Percentiles rank a stretch among this genome's conserved stretches.
Evolutionary conservation across 805 yeast genomes (phyloP).

Genomic region (Yamadazyma sp.): DNA sequence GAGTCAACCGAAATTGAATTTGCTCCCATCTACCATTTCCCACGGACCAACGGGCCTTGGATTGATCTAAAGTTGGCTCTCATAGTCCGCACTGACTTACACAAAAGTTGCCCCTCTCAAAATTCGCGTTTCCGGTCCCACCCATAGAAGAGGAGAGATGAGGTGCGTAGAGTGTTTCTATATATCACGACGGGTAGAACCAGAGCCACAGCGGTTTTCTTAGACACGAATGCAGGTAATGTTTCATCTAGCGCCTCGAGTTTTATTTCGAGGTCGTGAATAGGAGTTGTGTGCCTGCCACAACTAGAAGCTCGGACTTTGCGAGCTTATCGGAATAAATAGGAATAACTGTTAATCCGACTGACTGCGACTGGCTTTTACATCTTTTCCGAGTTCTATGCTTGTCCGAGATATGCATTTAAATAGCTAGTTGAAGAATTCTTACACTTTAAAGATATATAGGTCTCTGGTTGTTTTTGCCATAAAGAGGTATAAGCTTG

Average conservation of each 20-base stretch:
- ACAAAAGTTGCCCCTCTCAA: slow-evolving; percentile 1
- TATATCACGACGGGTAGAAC: no score
- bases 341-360: slow-evolving; percentile 3
- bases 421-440: no score
- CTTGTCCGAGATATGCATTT: slow-evolving; percentile 5
- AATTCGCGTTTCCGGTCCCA: slow-evolving; percentile 1
- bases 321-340: slow-evolving; percentile 5
- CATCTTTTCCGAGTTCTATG: not conserved
- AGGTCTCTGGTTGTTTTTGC: no score
- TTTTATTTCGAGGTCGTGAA: no score
- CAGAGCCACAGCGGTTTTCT: no score
- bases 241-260: no score
- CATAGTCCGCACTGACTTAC: not conserved
- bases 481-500: not conserved
- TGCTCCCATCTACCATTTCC: no score
- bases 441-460: slow-evolving; percentile 13
- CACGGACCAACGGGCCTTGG: slow-evolving; percentile 4
- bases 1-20: not conserved
- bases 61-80: no score
- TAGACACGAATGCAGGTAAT: no score
- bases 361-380: slow-evolving; percentile 4
- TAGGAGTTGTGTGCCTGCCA: no score
- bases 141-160: slow-evolving; percentile 1
- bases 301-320: not conserved
- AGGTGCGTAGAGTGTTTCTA: not conserved